Conservation (phyloP, 164 flowering plant species). For the Aristolochia contorta region DNA sequence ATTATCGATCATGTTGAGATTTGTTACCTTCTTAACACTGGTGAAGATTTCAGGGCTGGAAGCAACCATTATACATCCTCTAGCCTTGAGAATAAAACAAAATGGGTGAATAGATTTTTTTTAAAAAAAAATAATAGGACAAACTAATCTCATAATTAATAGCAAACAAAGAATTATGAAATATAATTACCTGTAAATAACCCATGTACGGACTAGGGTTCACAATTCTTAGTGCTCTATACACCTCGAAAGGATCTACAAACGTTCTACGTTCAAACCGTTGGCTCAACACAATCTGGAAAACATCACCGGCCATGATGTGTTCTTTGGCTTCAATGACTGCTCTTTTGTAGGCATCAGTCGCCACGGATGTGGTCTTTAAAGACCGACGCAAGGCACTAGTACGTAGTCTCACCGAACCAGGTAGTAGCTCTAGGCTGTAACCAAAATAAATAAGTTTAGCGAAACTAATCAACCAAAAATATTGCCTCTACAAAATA, state of each 20-base stretch:
- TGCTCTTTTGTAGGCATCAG: constrained; percentile 65
- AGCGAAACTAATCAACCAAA: neutral
- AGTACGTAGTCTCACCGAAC: constrained; percentile 48
- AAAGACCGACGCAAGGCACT: constrained; percentile 55
- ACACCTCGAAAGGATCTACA: constrained; percentile 94
- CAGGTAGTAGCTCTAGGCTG: constrained; percentile 73
- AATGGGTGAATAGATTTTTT: neutral
- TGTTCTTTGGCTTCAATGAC: constrained; percentile 84
- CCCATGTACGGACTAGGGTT: constrained; percentile 97
- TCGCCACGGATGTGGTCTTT: constrained; percentile 59
- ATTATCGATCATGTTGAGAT: neutral
- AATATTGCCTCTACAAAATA: neutral
- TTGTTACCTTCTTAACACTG: constrained; percentile 67
- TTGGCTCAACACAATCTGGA: constrained; percentile 92
- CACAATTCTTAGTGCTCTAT: constrained; percentile 85
- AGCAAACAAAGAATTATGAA: constrained; percentile 3
- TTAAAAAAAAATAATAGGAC: no score
- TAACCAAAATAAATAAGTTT: constrained; percentile 7
- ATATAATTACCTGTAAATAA: constrained; percentile 53
- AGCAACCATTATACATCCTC: constrained; percentile 90
- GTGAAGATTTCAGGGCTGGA: constrained; percentile 97
- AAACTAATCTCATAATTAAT: neutral
- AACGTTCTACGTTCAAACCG: constrained; percentile 88
- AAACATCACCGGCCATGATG: constrained; percentile 88
- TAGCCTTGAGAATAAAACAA: constrained; percentile 39